These are phyloP conservation scores for Crucihimalaya himalaica DNA, from an alignment of 345 rosid genomes.

Conservation along the genomic window DNA sequence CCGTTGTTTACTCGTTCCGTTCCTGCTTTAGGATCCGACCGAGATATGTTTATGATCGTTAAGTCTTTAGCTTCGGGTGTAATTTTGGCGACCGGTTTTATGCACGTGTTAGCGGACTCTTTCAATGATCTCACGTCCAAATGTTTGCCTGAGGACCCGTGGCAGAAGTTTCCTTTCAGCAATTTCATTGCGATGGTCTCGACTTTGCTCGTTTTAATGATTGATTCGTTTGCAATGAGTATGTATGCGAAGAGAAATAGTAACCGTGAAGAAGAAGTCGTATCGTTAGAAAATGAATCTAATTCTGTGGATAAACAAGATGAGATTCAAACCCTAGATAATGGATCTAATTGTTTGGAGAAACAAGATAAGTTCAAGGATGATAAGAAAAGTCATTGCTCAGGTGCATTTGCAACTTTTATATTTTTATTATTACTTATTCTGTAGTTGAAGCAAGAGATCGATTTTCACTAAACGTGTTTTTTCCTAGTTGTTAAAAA, in stretches of 20 bases:
- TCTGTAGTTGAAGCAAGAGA: background rate
- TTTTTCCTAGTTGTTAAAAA: no score
- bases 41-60: slow-evolving; percentile 19
- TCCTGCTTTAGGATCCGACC: slow-evolving; percentile 36
- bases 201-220: slow-evolving; percentile 37
- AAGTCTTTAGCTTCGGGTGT: slow-evolving; percentile 44
- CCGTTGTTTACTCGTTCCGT: slow-evolving; percentile 30
- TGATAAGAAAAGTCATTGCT: slow-evolving; percentile 22
- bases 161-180: slow-evolving; percentile 45
- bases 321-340: slow-evolving; percentile 19
- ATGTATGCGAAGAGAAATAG: background rate
- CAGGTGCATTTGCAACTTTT: slow-evolving; percentile 16
- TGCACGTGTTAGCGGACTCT: slow-evolving; percentile 49
- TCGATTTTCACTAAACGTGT: background rate
- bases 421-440: background rate
- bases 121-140: slow-evolving; percentile 24
- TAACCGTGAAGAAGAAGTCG: background rate
- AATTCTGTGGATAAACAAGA: background rate
- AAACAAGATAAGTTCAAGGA: slow-evolving; percentile 13
- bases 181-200: slow-evolving; percentile 45
- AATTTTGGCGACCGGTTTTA: slow-evolving; percentile 46
- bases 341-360: background rate
- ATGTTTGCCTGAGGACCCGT: slow-evolving; percentile 41
- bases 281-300: slow-evolving; percentile 11
- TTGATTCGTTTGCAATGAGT: slow-evolving; percentile 41